Percentiles rank a stretch among this genome's conserved stretches.
Evolutionary conservation across 345 rosid species (phyloP).

Genomic region (Camelina laxa): DNA sequence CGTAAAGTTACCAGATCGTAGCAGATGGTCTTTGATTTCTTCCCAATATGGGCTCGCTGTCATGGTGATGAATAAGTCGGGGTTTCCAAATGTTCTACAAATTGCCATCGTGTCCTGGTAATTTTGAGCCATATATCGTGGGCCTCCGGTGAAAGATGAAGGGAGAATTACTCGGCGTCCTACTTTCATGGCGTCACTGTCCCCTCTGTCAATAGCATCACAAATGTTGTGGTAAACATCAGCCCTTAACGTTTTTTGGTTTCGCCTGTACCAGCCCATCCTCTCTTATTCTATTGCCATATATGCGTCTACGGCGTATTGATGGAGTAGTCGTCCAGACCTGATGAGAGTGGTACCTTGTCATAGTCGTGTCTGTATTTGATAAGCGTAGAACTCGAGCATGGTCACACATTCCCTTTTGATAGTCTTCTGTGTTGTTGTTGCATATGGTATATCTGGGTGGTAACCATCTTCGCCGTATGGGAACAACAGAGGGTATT

Average conservation of each 20-base stretch:
- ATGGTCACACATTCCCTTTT: neutral
- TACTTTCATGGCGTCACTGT: neutral
- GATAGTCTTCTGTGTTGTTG: neutral
- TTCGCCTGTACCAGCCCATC: neutral
- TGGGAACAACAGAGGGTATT: constrained; percentile 10
- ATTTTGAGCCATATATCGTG: constrained; percentile 3
- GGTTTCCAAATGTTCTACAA: neutral
- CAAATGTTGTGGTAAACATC: neutral
- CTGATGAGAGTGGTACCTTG: neutral
- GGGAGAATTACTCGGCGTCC: neutral
- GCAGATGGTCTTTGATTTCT: neutral
- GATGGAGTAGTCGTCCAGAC: neutral
- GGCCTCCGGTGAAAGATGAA: constrained; percentile 9
- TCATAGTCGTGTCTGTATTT: neutral
- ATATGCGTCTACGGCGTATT: constrained; percentile 10
- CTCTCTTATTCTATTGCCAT: constrained; percentile 9
- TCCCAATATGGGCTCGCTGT: neutral
- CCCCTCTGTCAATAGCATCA: constrained; percentile 11
- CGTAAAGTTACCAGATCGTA: no score
- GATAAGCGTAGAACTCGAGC: neutral
- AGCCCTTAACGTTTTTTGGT: neutral
- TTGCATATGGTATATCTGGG: neutral
- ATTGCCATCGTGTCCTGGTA: constrained; percentile 25
- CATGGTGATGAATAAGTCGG: constrained; percentile 17
- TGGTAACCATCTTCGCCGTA: neutral